Conservation (phyloP, 1,284 basidiomycete genomes). For the Boletus smithii region DNA sequence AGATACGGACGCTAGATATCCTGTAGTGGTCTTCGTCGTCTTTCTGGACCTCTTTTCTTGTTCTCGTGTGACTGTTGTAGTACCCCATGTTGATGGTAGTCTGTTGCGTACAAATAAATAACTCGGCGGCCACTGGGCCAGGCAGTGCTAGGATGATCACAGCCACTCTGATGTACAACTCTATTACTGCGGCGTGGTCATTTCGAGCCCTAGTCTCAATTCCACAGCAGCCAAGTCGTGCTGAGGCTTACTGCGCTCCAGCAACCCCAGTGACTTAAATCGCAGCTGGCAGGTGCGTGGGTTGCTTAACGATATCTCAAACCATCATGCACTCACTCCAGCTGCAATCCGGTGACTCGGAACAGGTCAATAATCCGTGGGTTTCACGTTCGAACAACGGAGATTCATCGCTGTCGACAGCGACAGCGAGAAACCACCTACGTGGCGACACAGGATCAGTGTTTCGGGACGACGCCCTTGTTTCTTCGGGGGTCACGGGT, state of each 20-base stretch:
- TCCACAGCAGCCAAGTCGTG: not conserved
- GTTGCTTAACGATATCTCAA: not conserved
- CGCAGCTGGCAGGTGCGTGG: not conserved
- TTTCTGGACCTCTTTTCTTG: too few species aligned
- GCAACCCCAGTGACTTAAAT: conserved; percentile 17
- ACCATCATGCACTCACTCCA: conserved; percentile 1
- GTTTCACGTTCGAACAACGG: not conserved
- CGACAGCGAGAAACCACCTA: not conserved
- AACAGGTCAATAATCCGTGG: conserved; percentile 16
- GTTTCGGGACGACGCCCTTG: not conserved
- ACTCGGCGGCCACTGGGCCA: too few species aligned
- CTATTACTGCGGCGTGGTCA: not conserved
- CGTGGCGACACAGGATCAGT: not conserved
- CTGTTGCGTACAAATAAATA: too few species aligned
- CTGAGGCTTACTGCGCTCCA: conserved; percentile 13
- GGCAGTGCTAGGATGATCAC: conserved; percentile 6
- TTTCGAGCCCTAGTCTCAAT: not conserved
- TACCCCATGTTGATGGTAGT: too few species aligned
- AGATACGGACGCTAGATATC: too few species aligned
- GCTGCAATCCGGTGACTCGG: not conserved
- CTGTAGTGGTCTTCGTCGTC: too few species aligned
- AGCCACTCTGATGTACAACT: conserved; percentile 11
- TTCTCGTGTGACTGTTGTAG: too few species aligned
- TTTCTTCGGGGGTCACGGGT: too few species aligned
- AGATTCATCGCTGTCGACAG: too few species aligned